phyloP scores from a whole-genome alignment of 345 rosid species.

The Camelina laxa region DNA sequence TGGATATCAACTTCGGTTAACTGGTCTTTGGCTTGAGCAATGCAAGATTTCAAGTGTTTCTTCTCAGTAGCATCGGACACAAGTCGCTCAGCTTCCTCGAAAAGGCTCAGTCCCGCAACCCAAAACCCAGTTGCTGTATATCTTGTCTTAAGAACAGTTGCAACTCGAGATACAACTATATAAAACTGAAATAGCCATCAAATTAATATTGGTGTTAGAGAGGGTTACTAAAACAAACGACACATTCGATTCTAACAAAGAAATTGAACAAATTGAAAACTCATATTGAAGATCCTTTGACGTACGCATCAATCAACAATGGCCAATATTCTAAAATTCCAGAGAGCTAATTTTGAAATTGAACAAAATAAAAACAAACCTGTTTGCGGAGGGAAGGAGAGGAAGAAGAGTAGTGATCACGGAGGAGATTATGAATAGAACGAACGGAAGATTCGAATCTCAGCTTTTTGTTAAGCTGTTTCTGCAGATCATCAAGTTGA shows the following conservation, averaged over 20 bases:
- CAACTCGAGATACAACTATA: slow-evolving; percentile 77
- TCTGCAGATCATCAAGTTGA: slow-evolving; percentile 74
- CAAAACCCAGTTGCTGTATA: slow-evolving; percentile 90
- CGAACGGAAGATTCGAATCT: slow-evolving; percentile 79
- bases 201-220: neutral
- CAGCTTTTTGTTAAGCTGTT: slow-evolving; percentile 77
- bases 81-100: slow-evolving; percentile 62
- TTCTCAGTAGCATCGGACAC: slow-evolving; percentile 66
- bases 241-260: neutral
- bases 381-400: slow-evolving; percentile 66
- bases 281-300: neutral
- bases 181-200: slow-evolving; percentile 58
- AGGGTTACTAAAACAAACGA: neutral
- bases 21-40: slow-evolving; percentile 74
- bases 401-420: slow-evolving; percentile 57
- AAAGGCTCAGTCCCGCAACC: slow-evolving; percentile 74
- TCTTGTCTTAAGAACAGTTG: slow-evolving; percentile 78
- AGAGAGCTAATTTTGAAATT: neutral
- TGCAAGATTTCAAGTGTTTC: slow-evolving; percentile 63
- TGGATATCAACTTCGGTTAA: slow-evolving; percentile 54
- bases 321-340: neutral
- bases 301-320: no score
- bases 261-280: neutral
- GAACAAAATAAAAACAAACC: slow-evolving; percentile 32
- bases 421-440: slow-evolving; percentile 62